Conservation (phyloP, 2,329 filamentous ascomycete genomes). For the Fusarium siculi region DNA sequence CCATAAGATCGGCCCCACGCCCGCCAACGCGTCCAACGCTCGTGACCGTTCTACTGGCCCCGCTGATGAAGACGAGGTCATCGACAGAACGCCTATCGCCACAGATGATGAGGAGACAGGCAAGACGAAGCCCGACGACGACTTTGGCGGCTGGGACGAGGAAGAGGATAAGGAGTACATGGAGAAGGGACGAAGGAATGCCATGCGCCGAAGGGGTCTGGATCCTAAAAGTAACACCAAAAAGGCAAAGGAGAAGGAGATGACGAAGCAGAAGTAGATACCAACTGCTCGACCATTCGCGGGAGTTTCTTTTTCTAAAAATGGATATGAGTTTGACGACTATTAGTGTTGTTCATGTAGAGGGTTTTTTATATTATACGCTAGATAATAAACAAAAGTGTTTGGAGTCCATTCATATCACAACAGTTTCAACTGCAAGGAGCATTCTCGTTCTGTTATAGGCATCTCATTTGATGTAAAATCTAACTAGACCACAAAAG, state of each 20-base stretch:
- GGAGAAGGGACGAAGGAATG: slow-evolving; percentile 76
- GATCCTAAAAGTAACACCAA: slow-evolving; percentile 69
- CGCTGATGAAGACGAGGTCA: slow-evolving; percentile 55
- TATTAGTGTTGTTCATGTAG: slow-evolving; percentile 23
- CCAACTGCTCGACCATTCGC: slow-evolving; percentile 15
- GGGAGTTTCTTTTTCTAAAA: slow-evolving; percentile 38
- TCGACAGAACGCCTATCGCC: slow-evolving; percentile 77
- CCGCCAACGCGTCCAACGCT: slow-evolving; percentile 57
- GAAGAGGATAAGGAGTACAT: slow-evolving; percentile 78
- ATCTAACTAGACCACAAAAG: slow-evolving; percentile 13
- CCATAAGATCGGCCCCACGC: slow-evolving; percentile 87
- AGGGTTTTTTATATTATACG: slow-evolving; percentile 22
- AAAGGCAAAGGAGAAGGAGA: slow-evolving; percentile 46
- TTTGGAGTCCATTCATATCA: background rate
- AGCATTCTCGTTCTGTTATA: slow-evolving; percentile 1
- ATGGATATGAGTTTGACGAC: slow-evolving; percentile 20
- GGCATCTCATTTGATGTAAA: slow-evolving; percentile 21
- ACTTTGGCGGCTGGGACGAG: slow-evolving; percentile 80
- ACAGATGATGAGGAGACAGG: slow-evolving; percentile 53
- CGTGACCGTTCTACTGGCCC: slow-evolving; percentile 47
- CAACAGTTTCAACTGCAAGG: background rate
- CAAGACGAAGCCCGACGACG: slow-evolving; percentile 59
- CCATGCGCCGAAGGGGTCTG: slow-evolving; percentile 78
- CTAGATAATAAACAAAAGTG: slow-evolving; percentile 28
- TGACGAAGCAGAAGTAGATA: slow-evolving; percentile 42